A percentile compares a stretch with the other conserved stretches of the same genome.
Evolutionary conservation across 1,284 basidiomycete genomes (phyloP).

Genomic region (Sporisorium exsertum): DNA sequence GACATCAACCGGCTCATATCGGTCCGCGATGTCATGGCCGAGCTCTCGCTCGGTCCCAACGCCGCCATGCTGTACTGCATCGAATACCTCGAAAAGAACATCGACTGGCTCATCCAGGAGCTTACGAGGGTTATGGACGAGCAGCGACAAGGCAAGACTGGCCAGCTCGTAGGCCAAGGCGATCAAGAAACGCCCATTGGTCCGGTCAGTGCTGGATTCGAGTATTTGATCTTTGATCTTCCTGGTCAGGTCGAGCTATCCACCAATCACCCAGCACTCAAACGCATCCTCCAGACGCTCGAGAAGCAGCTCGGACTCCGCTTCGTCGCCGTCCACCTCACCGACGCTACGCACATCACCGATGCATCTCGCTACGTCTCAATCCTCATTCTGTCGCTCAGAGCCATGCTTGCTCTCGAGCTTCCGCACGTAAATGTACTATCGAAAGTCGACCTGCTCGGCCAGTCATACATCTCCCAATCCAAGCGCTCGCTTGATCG

Average conservation of each 20-base stretch:
- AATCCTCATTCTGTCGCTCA: slow-evolving; percentile 87
- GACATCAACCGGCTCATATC: slow-evolving; percentile 89
- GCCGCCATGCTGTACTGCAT: slow-evolving; percentile 97
- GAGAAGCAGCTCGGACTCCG: slow-evolving; percentile 77
- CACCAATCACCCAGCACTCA: slow-evolving; percentile 80
- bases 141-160: slow-evolving; percentile 39
- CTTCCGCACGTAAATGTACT: slow-evolving; percentile 97
- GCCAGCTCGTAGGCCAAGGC: slow-evolving; percentile 18
- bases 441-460: slow-evolving; percentile 90
- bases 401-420: slow-evolving; percentile 98
- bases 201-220: slow-evolving; percentile 67
- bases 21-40: slow-evolving; percentile 87
- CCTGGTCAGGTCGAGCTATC: slow-evolving; percentile 97
- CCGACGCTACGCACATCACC: slow-evolving; percentile 95
- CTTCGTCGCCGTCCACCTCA: slow-evolving; percentile 93
- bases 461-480: slow-evolving; percentile 33
- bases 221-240: slow-evolving; percentile 92
- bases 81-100: slow-evolving; percentile 95
- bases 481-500: slow-evolving; percentile 32
- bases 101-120: slow-evolving; percentile 85
- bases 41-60: slow-evolving; percentile 89
- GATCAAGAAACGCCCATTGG: slow-evolving; percentile 31
- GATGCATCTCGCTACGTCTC: slow-evolving; percentile 96
- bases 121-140: slow-evolving; percentile 71
- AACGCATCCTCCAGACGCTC: slow-evolving; percentile 82